phyloP scores from a whole-genome alignment of 2,329 filamentous ascomycete species.

The Verticillium zaregamsianum region DNA sequence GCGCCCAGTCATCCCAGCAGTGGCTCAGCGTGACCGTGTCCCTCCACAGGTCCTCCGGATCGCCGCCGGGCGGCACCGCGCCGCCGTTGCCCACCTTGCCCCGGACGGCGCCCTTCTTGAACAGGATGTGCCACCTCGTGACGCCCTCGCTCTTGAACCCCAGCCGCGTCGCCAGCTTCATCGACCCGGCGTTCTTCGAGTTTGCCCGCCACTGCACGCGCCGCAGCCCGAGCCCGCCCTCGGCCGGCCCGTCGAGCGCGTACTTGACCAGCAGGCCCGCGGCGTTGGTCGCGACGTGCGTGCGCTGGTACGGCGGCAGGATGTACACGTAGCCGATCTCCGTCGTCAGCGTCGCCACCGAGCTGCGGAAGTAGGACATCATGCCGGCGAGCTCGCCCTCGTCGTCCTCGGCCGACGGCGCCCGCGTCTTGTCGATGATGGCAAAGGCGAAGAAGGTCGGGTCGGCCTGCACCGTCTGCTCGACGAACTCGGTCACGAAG shows the following conservation, averaged over 20 bases:
- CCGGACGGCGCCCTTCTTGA: constrained; percentile 11
- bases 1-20: constrained; percentile 25
- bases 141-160: constrained; percentile 27
- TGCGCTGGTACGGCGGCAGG: constrained; percentile 26
- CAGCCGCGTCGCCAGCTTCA: constrained; percentile 24
- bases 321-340: constrained; percentile 30
- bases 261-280: constrained; percentile 27
- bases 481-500: constrained; percentile 10
- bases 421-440: constrained; percentile 23
- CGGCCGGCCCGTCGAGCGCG: constrained; percentile 12
- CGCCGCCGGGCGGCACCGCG: constrained; percentile 14
- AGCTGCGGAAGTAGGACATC: constrained; percentile 20
- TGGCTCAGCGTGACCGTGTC: constrained; percentile 19
- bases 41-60: constrained; percentile 19
- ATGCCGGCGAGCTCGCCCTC: constrained; percentile 24
- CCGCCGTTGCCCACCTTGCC: constrained; percentile 20
- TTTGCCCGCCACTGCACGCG: constrained; percentile 28
- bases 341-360: constrained; percentile 12
- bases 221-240: constrained; percentile 19
- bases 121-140: constrained; percentile 26
- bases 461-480: constrained; percentile 6
- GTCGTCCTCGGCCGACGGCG: constrained; percentile 17
- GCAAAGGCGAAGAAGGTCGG: constrained; percentile 14
- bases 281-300: constrained; percentile 28
- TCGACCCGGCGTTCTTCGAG: constrained; percentile 18